A percentile compares a stretch with the other conserved stretches of the same genome.
Conservation (phyloP, 2,329 filamentous ascomycete species). For the Alternaria arborescens region DNA sequence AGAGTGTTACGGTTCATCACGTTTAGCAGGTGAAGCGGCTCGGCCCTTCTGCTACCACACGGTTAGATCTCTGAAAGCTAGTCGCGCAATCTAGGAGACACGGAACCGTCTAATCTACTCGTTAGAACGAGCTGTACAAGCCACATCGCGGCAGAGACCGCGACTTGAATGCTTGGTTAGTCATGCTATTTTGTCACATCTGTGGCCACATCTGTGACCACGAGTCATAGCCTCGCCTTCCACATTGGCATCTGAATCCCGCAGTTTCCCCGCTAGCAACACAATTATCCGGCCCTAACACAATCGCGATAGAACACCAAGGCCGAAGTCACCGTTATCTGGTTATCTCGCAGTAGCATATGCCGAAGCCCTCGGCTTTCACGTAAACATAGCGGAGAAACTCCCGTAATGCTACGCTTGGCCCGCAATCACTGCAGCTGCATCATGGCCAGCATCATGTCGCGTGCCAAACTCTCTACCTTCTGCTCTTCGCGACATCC, state of each 20-base stretch:
- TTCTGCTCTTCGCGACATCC: constrained; percentile 2
- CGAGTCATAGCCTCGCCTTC: constrained; percentile 11
- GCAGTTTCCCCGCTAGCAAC: neutral
- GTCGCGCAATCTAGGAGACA: neutral
- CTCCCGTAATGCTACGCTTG: constrained; percentile 5
- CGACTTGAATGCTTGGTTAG: neutral
- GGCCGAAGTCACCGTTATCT: constrained; percentile 5
- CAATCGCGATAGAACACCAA: constrained; percentile 3
- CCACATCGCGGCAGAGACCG: neutral
- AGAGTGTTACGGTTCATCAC: neutral
- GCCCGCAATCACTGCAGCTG: neutral
- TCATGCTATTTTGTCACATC: constrained; percentile 7
- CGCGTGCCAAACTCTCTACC: neutral
- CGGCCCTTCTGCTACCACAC: neutral
- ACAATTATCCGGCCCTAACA: constrained; percentile 12
- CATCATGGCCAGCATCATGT: neutral
- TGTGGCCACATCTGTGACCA: neutral
- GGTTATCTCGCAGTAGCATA: constrained; percentile 10
- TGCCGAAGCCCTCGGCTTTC: constrained; percentile 12
- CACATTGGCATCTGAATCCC: constrained; percentile 4
- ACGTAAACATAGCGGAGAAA: constrained; percentile 4
- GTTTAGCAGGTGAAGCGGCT: constrained; percentile 3
- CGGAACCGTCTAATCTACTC: neutral
- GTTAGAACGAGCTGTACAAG: neutral
- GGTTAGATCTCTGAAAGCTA: neutral